Evolutionary conservation across 805 yeast species (phyloP).

Genomic region (Saccharomycopsis schoenii): DNA sequence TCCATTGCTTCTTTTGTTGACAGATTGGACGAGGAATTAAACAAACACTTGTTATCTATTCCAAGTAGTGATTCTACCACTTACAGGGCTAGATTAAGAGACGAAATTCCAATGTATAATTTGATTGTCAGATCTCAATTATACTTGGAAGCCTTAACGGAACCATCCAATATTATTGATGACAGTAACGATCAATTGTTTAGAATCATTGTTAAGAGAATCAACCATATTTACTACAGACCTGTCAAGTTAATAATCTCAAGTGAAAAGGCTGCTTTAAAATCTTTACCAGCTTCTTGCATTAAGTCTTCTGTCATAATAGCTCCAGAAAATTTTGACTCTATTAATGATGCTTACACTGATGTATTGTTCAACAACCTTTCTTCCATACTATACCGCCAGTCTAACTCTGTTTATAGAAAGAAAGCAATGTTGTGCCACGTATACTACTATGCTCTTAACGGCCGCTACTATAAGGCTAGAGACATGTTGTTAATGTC

Average conservation of each 20-base stretch:
- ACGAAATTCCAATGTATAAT: conserved; percentile 68
- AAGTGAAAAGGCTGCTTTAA: conserved; percentile 74
- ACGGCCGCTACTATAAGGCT: conserved; percentile 73
- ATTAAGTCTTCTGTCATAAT: conserved; percentile 21
- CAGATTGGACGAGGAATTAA: conserved; percentile 90
- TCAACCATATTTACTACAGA: conserved; percentile 91
- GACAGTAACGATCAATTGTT: conserved; percentile 48
- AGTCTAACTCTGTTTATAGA: conserved; percentile 57
- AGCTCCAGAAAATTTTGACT: conserved; percentile 17
- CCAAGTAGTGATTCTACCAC: conserved; percentile 64
- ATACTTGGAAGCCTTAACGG: conserved; percentile 62
- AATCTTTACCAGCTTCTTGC: conserved; percentile 25
- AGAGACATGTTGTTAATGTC: conserved; percentile 82
- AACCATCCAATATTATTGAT: conserved; percentile 23
- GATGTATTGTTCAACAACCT: conserved; percentile 55
- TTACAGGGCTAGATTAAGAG: conserved; percentile 80
- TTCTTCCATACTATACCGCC: conserved; percentile 55
- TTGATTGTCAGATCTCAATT: conserved; percentile 77
- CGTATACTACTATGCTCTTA: conserved; percentile 86
- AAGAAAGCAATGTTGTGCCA: conserved; percentile 78
- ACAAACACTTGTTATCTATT: conserved; percentile 72
- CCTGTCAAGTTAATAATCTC: conserved; percentile 62
- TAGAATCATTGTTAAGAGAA: conserved; percentile 70
- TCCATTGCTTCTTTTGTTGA: conserved; percentile 81
- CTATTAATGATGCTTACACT: conserved; percentile 31